Percentiles rank a stretch among this genome's conserved stretches.
These are phyloP conservation scores for Phytophthora citricola DNA, from an alignment of 352 stramenopile genomes.

Conservation along the genomic window DNA sequence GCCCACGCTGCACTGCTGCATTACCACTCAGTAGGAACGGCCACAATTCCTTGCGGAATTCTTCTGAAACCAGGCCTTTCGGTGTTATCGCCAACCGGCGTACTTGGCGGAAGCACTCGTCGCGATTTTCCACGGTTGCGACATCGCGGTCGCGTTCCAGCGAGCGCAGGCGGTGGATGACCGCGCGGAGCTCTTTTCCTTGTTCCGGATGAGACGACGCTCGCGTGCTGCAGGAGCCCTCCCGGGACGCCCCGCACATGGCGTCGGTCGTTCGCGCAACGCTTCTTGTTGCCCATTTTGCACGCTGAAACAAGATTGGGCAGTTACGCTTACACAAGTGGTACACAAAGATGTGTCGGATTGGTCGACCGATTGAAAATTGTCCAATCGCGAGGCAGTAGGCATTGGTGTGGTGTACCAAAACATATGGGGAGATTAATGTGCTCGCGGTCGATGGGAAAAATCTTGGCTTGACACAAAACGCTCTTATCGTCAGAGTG, in stretches of 20 bases:
- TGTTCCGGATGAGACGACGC: constrained; percentile 51
- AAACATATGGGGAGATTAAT: constrained; percentile 12
- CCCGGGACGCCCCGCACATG: constrained; percentile 42
- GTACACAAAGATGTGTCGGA: constrained; percentile 6
- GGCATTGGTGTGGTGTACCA: constrained; percentile 11
- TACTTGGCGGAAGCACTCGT: constrained; percentile 58
- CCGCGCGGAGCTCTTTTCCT: constrained; percentile 58
- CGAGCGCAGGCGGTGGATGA: constrained; percentile 36
- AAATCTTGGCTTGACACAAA: constrained; percentile 8
- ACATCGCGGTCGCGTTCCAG: constrained; percentile 13
- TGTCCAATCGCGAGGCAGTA: constrained; percentile 18
- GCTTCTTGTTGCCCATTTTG: constrained; percentile 52
- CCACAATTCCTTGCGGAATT: constrained; percentile 73
- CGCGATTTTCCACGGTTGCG: constrained; percentile 24
- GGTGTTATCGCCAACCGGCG: constrained; percentile 66
- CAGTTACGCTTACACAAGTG: constrained; percentile 1
- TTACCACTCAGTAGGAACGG: constrained; percentile 51
- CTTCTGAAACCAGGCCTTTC: constrained; percentile 60
- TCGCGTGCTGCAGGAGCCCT: constrained; percentile 44
- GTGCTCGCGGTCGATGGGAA: background rate
- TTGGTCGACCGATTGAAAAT: constrained; percentile 1
- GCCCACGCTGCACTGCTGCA: constrained; percentile 10
- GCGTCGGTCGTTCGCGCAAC: constrained; percentile 26
- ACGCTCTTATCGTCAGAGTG: background rate
- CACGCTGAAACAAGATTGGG: constrained; percentile 2